Evolutionary conservation across 257 asterid species (phyloP).

Genomic region (Nicotiana tabacum): DNA sequence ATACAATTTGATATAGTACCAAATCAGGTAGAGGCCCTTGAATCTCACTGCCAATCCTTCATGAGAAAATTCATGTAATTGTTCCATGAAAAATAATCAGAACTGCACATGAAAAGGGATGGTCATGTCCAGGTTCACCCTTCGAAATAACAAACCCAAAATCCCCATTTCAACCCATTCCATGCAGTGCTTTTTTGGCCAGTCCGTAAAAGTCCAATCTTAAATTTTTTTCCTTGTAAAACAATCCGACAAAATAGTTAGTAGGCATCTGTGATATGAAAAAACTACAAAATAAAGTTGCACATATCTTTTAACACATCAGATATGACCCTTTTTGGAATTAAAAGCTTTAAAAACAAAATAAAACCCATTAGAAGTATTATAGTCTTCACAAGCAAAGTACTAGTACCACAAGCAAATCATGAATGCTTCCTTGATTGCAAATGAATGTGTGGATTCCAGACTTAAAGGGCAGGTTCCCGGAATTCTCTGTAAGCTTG

Average conservation of each 20-base stretch:
- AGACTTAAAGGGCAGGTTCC: no score
- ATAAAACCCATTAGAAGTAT: not conserved
- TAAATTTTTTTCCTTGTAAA: not conserved
- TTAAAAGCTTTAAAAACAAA: not conserved
- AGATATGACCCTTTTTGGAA: not conserved
- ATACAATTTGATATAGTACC: not conserved
- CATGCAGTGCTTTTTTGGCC: not conserved
- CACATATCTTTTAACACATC: not conserved
- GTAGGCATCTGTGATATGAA: not conserved
- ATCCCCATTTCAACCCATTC: not conserved
- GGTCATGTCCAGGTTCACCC: not conserved
- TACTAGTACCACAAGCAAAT: no score
- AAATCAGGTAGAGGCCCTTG: not conserved
- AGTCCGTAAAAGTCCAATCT: not conserved
- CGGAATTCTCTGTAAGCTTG: no score
- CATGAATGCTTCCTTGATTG: no score
- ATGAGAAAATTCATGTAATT: not conserved
- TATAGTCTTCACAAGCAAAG: not conserved
- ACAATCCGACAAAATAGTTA: not conserved
- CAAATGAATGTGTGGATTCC: no score
- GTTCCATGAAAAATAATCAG: not conserved
- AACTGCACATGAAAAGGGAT: not conserved
- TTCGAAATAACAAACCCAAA: not conserved
- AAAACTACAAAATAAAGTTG: not conserved
- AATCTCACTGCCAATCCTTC: not conserved